Percentiles rank a stretch among this genome's conserved stretches.
These are phyloP conservation scores for Sherardia arvensis DNA, from an alignment of 257 asterid genomes.

Conservation along the genomic window DNA sequence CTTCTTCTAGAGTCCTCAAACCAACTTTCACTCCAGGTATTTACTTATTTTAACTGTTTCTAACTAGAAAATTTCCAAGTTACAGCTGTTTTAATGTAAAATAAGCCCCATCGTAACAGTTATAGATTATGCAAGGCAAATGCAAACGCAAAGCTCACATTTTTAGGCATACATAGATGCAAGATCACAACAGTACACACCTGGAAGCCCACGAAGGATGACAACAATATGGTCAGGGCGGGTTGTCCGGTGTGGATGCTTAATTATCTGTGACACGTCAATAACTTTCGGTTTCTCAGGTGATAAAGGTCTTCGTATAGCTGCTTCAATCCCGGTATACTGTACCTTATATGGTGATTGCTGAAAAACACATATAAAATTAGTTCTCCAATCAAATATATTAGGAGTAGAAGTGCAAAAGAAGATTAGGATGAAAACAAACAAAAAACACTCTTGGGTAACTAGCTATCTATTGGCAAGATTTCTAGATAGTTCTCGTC, in stretches of 20 bases:
- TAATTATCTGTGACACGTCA: conserved; percentile 73
- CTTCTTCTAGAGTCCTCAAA: not conserved
- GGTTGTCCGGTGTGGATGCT: conserved; percentile 69
- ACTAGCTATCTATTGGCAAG: not conserved
- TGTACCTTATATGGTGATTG: conserved; percentile 36
- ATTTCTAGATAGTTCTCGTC: not conserved
- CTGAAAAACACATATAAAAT: conserved; percentile 11
- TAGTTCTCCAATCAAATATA: not conserved
- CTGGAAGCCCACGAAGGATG: conserved; percentile 95
- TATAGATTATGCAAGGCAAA: not conserved
- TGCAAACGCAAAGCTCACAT: not conserved
- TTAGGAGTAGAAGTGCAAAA: not conserved
- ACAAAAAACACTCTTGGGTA: not conserved
- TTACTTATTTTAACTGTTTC: not conserved
- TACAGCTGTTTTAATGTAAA: not conserved
- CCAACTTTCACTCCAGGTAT: not conserved
- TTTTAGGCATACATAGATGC: not conserved
- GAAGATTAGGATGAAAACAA: not conserved
- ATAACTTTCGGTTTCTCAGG: conserved; percentile 45
- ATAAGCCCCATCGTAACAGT: not conserved
- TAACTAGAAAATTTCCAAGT: not conserved
- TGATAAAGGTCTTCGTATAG: conserved; percentile 27
- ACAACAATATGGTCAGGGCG: conserved; percentile 91
- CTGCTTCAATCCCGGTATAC: conserved; percentile 36
- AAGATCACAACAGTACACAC: conserved; percentile 21